Conservation (phyloP, 192 early-diverging fungal species). For the Glomus cerebriforme region DNA sequence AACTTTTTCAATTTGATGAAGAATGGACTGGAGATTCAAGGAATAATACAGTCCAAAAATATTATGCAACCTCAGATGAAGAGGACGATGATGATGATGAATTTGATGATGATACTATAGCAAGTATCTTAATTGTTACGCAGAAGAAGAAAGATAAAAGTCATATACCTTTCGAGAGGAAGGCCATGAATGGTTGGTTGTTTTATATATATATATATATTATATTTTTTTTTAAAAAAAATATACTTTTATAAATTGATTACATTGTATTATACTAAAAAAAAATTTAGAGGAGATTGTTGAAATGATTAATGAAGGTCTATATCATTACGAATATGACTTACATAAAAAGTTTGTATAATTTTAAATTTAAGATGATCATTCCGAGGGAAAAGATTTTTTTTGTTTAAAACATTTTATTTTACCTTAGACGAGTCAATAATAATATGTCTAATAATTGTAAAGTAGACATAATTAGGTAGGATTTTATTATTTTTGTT, state of each 20-base stretch:
- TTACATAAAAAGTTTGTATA: slow-evolving; percentile 44
- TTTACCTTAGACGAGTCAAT: background rate
- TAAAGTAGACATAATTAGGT: slow-evolving; percentile 12
- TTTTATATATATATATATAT: background rate
- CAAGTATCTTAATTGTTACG: slow-evolving; percentile 90
- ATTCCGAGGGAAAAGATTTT: background rate
- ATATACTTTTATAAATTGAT: background rate
- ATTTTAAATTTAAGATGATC: background rate
- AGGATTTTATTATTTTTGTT: background rate
- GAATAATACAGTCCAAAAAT: slow-evolving; percentile 51
- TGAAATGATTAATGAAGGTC: slow-evolving; percentile 94
- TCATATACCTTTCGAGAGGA: slow-evolving; percentile 78
- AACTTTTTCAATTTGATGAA: slow-evolving; percentile 81
- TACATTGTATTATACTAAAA: background rate
- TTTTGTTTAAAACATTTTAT: background rate
- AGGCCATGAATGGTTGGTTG: slow-evolving; percentile 57
- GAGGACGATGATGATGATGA: slow-evolving; percentile 83
- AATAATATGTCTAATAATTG: background rate
- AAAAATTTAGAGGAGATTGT: slow-evolving; percentile 61
- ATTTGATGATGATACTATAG: slow-evolving; percentile 87
- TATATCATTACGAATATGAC: slow-evolving; percentile 88
- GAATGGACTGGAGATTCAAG: slow-evolving; percentile 63
- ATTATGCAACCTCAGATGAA: slow-evolving; percentile 60
- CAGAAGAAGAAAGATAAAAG: slow-evolving; percentile 72
- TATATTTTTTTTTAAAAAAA: background rate